Conservation (phyloP, 768 basidiomycete genomes). For the Auricularia heimuer region DNA sequence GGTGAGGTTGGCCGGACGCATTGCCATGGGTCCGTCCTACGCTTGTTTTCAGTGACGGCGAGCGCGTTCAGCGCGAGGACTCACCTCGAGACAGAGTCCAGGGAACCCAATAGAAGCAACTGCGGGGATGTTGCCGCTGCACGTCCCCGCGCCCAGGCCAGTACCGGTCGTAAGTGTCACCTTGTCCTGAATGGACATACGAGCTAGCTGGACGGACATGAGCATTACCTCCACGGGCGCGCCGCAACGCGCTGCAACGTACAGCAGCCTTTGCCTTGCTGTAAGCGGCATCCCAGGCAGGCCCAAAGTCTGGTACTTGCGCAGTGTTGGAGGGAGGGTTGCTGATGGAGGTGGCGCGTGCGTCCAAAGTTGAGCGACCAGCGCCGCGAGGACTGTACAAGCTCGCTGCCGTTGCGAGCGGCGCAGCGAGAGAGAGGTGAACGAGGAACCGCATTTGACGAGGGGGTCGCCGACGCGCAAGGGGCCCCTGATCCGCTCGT, state of each 20-base stretch:
- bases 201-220: slow-evolving; percentile 16
- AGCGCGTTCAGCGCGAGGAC: slow-evolving; percentile 4
- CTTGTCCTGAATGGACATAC: slow-evolving; percentile 49
- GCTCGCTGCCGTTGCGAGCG: neutral
- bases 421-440: neutral
- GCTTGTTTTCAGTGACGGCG: neutral
- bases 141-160: slow-evolving; percentile 52
- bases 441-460: neutral
- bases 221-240: neutral
- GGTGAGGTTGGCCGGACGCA: slow-evolving; percentile 5
- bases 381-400: neutral
- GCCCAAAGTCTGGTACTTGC: slow-evolving; percentile 9
- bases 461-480: neutral
- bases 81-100: slow-evolving; percentile 61
- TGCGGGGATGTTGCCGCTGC: slow-evolving; percentile 55
- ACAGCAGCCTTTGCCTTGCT: slow-evolving; percentile 48
- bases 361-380: neutral
- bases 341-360: neutral
- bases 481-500: neutral
- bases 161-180: slow-evolving; percentile 56
- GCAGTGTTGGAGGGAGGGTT: neutral
- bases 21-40: slow-evolving; percentile 7
- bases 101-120: slow-evolving; percentile 44
- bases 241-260: slow-evolving; percentile 10
- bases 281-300: slow-evolving; percentile 50